Percentiles rank a stretch among this genome's conserved stretches.
Evolutionary conservation across 2,329 filamentous ascomycete genomes (phyloP).

Genomic region (Madurella fahalii): DNA sequence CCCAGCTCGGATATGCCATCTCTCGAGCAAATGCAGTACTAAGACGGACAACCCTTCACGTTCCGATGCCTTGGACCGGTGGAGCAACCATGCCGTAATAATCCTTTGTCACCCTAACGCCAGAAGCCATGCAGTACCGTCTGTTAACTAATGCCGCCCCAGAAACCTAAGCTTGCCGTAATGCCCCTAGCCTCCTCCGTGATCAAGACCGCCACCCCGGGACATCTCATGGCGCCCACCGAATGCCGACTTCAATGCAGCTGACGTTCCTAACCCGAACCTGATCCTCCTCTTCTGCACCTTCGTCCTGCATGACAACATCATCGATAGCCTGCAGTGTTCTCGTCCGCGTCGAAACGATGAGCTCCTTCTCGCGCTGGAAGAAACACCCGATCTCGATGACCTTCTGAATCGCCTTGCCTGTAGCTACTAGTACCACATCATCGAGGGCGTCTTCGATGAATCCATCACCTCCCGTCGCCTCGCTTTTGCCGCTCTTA

Average conservation of each 20-base stretch:
- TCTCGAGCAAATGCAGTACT: too few relatives aligned
- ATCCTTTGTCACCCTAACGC: too few relatives aligned
- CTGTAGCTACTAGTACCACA: slow-evolving; percentile 61
- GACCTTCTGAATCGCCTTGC: slow-evolving; percentile 61
- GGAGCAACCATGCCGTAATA: too few relatives aligned
- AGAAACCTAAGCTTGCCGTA: not conserved
- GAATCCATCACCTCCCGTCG: slow-evolving; percentile 26
- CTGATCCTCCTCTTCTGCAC: slow-evolving; percentile 24
- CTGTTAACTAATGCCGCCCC: not conserved
- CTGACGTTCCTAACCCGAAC: slow-evolving; percentile 46
- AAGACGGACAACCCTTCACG: too few relatives aligned
- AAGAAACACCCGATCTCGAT: slow-evolving; percentile 63
- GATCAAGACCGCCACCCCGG: not conserved
- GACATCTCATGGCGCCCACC: slow-evolving; percentile 18
- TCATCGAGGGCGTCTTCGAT: slow-evolving; percentile 38
- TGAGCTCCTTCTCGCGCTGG: slow-evolving; percentile 54
- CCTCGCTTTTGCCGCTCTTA: slow-evolving; percentile 22
- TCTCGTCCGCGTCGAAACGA: slow-evolving; percentile 57
- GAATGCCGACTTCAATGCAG: slow-evolving; percentile 47
- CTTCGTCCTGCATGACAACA: slow-evolving; percentile 40
- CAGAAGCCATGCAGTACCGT: too few relatives aligned
- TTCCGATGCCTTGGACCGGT: too few relatives aligned
- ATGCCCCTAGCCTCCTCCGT: not conserved
- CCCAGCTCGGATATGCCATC: too few relatives aligned
- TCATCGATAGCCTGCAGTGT: slow-evolving; percentile 66